phyloP scores from a whole-genome alignment of 2,329 filamentous ascomycete genomes.

The Xylariaceae sp. region DNA sequence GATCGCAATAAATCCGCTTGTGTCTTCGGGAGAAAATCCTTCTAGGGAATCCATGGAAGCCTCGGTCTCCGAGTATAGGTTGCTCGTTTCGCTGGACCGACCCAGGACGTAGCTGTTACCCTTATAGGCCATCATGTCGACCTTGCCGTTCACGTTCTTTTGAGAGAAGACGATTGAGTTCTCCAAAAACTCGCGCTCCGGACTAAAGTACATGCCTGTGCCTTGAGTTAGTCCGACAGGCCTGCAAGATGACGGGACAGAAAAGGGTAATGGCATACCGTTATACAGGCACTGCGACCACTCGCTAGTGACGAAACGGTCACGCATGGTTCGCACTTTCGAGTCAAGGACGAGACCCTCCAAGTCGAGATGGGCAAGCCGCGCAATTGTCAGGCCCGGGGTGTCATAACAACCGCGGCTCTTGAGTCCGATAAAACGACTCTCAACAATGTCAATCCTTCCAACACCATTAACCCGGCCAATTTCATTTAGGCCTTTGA shows the following conservation, averaged over 20 bases:
- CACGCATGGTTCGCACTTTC: slow-evolving; percentile 50
- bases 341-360: slow-evolving; percentile 54
- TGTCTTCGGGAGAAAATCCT: slow-evolving; percentile 38
- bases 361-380: slow-evolving; percentile 44
- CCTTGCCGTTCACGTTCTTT: slow-evolving; percentile 41
- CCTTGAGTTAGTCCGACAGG: not conserved
- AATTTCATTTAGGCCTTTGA: slow-evolving; percentile 65
- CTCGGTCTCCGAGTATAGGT: slow-evolving; percentile 47
- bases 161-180: slow-evolving; percentile 56
- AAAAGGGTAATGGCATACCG: slow-evolving; percentile 26
- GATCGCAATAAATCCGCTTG: slow-evolving; percentile 57
- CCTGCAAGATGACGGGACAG: not conserved
- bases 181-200: slow-evolving; percentile 54
- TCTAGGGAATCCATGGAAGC: slow-evolving; percentile 47
- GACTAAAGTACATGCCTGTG: slow-evolving; percentile 48
- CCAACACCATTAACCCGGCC: slow-evolving; percentile 64
- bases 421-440: slow-evolving; percentile 60
- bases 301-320: slow-evolving; percentile 50
- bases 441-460: slow-evolving; percentile 67
- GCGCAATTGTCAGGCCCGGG: slow-evolving; percentile 41
- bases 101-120: slow-evolving; percentile 40
- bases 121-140: slow-evolving; percentile 37
- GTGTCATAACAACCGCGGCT: slow-evolving; percentile 76
- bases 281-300: slow-evolving; percentile 44
- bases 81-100: slow-evolving; percentile 40